phyloP scores from a whole-genome alignment of 2,329 filamentous ascomycete genomes.

The Sclerotinia trifoliorum region DNA sequence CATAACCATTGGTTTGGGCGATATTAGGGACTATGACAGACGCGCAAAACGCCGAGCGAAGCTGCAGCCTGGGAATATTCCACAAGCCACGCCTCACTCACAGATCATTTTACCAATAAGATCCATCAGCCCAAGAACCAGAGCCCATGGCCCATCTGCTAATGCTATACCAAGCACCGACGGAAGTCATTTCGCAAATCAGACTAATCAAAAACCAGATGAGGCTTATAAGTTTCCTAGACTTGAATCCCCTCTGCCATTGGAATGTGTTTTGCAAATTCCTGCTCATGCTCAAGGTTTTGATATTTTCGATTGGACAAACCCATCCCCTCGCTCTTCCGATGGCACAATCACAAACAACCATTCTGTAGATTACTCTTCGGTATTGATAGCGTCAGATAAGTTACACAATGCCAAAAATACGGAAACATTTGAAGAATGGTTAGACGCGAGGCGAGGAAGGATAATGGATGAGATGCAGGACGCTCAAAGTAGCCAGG shows the following conservation, averaged over 20 bases:
- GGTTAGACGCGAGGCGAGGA: constrained; percentile 11
- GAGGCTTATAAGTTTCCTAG: background rate
- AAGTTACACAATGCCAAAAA: background rate
- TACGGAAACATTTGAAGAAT: constrained; percentile 1
- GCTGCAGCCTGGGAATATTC: background rate
- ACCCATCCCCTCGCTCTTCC: background rate
- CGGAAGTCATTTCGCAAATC: constrained; percentile 15
- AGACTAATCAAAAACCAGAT: background rate
- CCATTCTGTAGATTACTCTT: background rate
- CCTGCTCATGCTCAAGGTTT: background rate
- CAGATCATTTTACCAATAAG: constrained; percentile 14
- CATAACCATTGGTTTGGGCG: constrained; percentile 32
- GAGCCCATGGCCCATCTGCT: background rate
- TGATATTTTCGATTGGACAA: background rate
- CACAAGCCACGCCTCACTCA: background rate
- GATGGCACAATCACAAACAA: background rate
- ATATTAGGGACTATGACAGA: constrained; percentile 34
- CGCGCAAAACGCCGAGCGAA: constrained; percentile 23
- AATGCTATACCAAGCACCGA: constrained; percentile 14
- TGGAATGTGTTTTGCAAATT: background rate
- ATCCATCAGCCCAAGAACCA: background rate
- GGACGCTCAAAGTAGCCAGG: constrained; percentile 18
- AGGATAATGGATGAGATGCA: background rate
- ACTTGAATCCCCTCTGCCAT: constrained; percentile 4
- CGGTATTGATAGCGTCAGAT: background rate